Conservation (phyloP, 1,284 basidiomycete genomes). For the Ganoderma boninense region DNA sequence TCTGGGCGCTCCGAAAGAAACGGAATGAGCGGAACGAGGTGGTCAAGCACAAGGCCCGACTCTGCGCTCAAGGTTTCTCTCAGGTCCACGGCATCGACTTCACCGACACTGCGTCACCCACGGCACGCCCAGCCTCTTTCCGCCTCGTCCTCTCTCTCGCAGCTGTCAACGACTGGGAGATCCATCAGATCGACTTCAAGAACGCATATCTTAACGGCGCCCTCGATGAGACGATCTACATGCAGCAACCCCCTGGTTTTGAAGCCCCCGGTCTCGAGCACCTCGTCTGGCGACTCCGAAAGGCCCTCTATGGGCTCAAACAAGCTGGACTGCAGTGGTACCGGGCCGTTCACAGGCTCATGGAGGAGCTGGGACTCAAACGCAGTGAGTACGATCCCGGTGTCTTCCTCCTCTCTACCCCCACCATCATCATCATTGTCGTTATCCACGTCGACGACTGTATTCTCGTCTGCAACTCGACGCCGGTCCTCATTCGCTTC, state of each 20-base stretch:
- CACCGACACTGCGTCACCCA: constrained; percentile 49
- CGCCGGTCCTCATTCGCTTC: too few species aligned
- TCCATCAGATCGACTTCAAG: constrained; percentile 44
- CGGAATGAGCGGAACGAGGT: constrained; percentile 41
- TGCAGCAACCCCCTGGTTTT: constrained; percentile 35
- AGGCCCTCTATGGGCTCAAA: constrained; percentile 38
- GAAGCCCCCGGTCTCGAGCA: constrained; percentile 20
- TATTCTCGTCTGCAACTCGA: too few species aligned
- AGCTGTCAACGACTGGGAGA: constrained; percentile 32
- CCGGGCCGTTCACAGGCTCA: constrained; percentile 7
- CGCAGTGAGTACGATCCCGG: constrained; percentile 23
- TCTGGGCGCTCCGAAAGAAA: constrained; percentile 52
- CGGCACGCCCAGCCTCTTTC: constrained; percentile 41
- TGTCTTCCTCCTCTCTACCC: constrained; percentile 15
- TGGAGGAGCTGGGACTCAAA: constrained; percentile 24
- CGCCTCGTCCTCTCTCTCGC: constrained; percentile 45
- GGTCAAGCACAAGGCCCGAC: constrained; percentile 46
- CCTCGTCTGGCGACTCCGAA: constrained; percentile 27
- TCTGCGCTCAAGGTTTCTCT: constrained; percentile 52
- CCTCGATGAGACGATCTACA: constrained; percentile 37
- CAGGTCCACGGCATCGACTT: constrained; percentile 53
- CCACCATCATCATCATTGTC: neutral
- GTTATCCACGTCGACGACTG: too few species aligned
- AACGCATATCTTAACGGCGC: constrained; percentile 41
- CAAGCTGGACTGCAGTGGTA: constrained; percentile 33